phyloP scores from a whole-genome alignment of 805 yeast genomes.

The Wickerhamomyces bovis region DNA sequence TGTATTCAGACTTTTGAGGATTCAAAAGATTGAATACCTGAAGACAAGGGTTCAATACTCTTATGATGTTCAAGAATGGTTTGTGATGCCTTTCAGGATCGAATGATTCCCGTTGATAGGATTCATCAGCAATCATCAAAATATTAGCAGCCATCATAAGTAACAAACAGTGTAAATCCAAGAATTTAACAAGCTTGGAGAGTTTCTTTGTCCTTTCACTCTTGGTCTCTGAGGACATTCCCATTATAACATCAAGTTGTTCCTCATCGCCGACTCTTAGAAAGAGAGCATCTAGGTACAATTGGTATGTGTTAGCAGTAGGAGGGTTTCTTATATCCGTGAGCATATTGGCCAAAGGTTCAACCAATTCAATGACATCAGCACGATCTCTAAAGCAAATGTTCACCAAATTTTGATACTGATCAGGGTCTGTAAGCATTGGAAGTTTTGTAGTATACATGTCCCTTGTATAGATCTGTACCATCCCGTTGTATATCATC shows the following conservation, averaged over 20 bases:
- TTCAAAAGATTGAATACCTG: conserved; percentile 3
- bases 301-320: not conserved
- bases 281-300: not conserved
- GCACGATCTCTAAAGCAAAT: conserved; percentile 2
- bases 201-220: conserved; percentile 2
- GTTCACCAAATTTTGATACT: not conserved
- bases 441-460: conserved; percentile 4
- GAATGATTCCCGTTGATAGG: not conserved
- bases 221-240: not conserved
- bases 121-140: conserved; percentile 1
- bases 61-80: not conserved
- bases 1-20: conserved; percentile 2
- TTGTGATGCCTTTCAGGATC: not conserved
- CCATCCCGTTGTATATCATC: not conserved
- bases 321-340: conserved; percentile 1
- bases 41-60: not conserved
- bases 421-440: not conserved
- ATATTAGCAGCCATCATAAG: conserved; percentile 3
- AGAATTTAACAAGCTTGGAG: conserved; percentile 1
- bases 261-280: not conserved
- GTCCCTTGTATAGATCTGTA: not conserved
- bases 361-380: not conserved
- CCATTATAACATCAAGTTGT: not conserved
- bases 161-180: conserved; percentile 1
- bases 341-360: conserved; percentile 1